A percentile compares a stretch with the other conserved stretches of the same genome.
Evolutionary conservation across 2,329 filamentous ascomycete species (phyloP).

Genomic region (Monosporascus sp.): DNA sequence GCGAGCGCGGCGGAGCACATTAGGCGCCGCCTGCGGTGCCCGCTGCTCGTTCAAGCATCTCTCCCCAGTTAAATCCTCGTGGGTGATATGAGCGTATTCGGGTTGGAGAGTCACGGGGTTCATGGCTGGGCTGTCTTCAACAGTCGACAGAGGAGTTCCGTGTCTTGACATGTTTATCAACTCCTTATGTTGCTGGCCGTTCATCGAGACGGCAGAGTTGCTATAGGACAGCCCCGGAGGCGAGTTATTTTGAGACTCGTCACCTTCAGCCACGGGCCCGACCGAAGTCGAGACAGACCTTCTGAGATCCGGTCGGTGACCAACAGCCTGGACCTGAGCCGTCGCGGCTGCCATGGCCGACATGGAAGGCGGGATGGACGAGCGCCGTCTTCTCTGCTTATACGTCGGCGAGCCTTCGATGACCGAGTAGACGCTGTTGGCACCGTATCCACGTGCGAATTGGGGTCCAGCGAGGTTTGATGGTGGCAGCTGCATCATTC

Average conservation of each 20-base stretch:
- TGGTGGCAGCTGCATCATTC: slow-evolving; percentile 85
- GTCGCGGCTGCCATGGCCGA: slow-evolving; percentile 64
- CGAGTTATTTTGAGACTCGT: slow-evolving; percentile 74
- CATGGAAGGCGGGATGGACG: slow-evolving; percentile 81
- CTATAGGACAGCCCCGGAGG: slow-evolving; percentile 72
- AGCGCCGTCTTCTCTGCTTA: slow-evolving; percentile 91
- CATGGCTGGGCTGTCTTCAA: slow-evolving; percentile 76
- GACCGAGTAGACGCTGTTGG: slow-evolving; percentile 84
- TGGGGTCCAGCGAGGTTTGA: slow-evolving; percentile 78
- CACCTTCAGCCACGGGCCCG: slow-evolving; percentile 72
- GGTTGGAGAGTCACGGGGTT: slow-evolving; percentile 66
- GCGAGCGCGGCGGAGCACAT: slow-evolving; percentile 80
- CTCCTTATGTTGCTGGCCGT: slow-evolving; percentile 68
- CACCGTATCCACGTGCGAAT: slow-evolving; percentile 68
- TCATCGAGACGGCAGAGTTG: slow-evolving; percentile 60
- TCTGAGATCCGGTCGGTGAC: slow-evolving; percentile 80
- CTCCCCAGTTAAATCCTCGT: slow-evolving; percentile 56
- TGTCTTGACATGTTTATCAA: slow-evolving; percentile 80
- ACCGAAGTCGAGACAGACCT: slow-evolving; percentile 87
- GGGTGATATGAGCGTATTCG: slow-evolving; percentile 60
- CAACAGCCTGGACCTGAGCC: slow-evolving; percentile 48
- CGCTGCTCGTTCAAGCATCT: slow-evolving; percentile 60
- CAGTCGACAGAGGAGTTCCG: slow-evolving; percentile 79
- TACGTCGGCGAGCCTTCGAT: slow-evolving; percentile 98
- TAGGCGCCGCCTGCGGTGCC: slow-evolving; percentile 66